These are phyloP conservation scores for Fabrea salina DNA, from an alignment of 169 alveolate genomes.

Conservation along the genomic window DNA sequence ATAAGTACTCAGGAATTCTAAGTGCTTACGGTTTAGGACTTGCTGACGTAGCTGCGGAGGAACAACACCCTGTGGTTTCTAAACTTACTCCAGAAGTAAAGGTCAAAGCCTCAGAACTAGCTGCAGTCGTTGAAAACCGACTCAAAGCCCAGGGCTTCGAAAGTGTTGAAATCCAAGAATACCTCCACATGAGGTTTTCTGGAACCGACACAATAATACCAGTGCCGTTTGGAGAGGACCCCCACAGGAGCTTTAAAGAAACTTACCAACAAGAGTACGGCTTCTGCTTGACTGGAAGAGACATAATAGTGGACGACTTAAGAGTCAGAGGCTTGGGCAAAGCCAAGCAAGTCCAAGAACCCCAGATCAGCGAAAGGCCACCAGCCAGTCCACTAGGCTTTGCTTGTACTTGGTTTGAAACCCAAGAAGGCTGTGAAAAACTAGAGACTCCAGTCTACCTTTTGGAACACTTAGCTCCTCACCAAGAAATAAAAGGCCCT, in stretches of 20 bases:
- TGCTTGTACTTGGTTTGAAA: background rate
- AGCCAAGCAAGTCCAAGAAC: background rate
- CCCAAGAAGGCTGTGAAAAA: background rate
- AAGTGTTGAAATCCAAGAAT: conserved; percentile 7
- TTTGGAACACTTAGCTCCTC: conserved; percentile 38
- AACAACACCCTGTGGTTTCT: background rate
- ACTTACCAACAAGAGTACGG: conserved; percentile 61
- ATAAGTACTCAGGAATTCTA: conserved; percentile 75
- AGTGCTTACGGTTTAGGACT: conserved; percentile 83
- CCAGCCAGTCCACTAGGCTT: background rate
- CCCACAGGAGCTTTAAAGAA: conserved; percentile 29
- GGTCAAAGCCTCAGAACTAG: background rate
- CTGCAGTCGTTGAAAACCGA: background rate
- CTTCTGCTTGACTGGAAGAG: conserved; percentile 45
- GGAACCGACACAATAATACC: conserved; percentile 66
- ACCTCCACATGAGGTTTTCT: conserved; percentile 57
- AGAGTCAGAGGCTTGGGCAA: conserved; percentile 57
- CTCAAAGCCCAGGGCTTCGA: background rate
- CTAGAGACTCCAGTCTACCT: conserved; percentile 50
- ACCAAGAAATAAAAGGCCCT: conserved; percentile 59
- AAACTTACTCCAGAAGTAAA: conserved; percentile 1
- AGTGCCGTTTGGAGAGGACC: conserved; percentile 25
- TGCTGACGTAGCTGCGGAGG: conserved; percentile 58
- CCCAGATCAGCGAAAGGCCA: background rate
- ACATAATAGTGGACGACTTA: conserved; percentile 44